phyloP scores from a whole-genome alignment of 148 eudicot species.

The Rhododendron griersonianum region DNA sequence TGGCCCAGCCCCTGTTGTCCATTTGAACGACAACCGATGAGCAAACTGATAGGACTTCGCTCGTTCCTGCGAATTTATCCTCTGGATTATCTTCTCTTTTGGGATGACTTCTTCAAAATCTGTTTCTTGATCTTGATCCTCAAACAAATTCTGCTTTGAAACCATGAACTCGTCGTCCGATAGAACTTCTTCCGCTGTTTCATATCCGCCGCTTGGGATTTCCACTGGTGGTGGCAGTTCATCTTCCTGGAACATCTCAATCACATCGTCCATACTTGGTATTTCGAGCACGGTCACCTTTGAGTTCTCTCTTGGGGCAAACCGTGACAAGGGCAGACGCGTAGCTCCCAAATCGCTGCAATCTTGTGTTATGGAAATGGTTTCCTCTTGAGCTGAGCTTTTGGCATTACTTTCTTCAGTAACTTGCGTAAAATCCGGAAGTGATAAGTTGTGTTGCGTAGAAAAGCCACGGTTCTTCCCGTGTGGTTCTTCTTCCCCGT shows the following conservation, averaged over 20 bases:
- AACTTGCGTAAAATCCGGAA: conserved; percentile 3
- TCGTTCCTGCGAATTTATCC: background rate
- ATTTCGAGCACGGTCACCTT: conserved; percentile 36
- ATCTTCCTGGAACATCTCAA: conserved; percentile 32
- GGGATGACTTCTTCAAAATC: background rate
- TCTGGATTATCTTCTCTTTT: conserved; percentile 4
- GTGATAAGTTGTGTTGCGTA: conserved; percentile 16
- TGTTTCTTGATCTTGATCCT: conserved; percentile 20
- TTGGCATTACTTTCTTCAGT: conserved; percentile 14
- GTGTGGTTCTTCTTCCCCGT: conserved; percentile 46
- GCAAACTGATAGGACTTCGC: conserved; percentile 30
- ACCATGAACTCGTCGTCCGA: conserved; percentile 44
- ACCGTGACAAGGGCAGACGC: conserved; percentile 25
- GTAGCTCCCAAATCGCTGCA: conserved; percentile 19
- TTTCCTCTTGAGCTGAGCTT: conserved; percentile 14
- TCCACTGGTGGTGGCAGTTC: conserved; percentile 16
- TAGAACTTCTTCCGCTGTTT: conserved; percentile 53
- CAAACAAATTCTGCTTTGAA: conserved; percentile 55
- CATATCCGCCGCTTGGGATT: conserved; percentile 40
- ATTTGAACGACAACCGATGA: conserved; percentile 65
- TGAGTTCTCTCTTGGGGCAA: conserved; percentile 25
- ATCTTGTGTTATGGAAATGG: background rate
- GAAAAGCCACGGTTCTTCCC: conserved; percentile 3
- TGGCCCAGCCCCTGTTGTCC: conserved; percentile 75
- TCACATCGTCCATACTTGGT: conserved; percentile 27